Base-by-base conservation (phyloP, 768 basidiomycete genomes). In the Royoungia palumana region DNA sequence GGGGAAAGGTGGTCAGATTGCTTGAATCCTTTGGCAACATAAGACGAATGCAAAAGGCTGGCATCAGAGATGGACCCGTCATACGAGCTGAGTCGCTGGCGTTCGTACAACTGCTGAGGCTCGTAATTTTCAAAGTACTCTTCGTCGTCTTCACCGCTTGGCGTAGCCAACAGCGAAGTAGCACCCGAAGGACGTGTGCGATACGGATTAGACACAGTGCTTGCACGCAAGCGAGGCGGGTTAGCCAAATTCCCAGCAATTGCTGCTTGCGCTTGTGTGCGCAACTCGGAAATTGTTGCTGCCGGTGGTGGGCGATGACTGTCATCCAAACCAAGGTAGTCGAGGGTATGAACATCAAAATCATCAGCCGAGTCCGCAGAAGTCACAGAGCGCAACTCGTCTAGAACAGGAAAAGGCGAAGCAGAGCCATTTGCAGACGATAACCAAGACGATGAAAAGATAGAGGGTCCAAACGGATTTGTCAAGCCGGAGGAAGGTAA, bases 261-360 rank as follows among this genome's bases (percentile, higher is more conserved):
- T 32, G 89, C 93, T 38, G 88, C 87, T 68, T 94, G 92, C 34
- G 89, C 88, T 63, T 94, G 93, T 55, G 80, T 89, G 58, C 91
- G 85, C 52, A 94, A 73, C 69, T 94, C 94, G 17, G 89, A 82
- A 52, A 94, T 83, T 34, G 91, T 93, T 11, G 91, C 92, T 6
- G 91, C 89, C 3, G 85, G 85, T n/a, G 87, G 65, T 43, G 80
- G 82, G 44, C 85, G 79, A 56, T 79, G 75, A 47, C 75, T 71
- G 54, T 92, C 94, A 59, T 94, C 95, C 59, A 98, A 77, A 37
- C 95, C 95, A 42, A 98, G 87, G 68, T 97, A 97, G 69, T 96
- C 94, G 52, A 98, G 80, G 22, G 95, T 97, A 63, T 93, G 91
- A 38, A 94, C 89, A 59, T 93, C 89, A 66, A 91, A 89, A 42